A percentile compares a stretch with the other conserved stretches of the same genome.
Conservation (phyloP, 371 early-diverging fungal species). For the Coemansia linderi region DNA sequence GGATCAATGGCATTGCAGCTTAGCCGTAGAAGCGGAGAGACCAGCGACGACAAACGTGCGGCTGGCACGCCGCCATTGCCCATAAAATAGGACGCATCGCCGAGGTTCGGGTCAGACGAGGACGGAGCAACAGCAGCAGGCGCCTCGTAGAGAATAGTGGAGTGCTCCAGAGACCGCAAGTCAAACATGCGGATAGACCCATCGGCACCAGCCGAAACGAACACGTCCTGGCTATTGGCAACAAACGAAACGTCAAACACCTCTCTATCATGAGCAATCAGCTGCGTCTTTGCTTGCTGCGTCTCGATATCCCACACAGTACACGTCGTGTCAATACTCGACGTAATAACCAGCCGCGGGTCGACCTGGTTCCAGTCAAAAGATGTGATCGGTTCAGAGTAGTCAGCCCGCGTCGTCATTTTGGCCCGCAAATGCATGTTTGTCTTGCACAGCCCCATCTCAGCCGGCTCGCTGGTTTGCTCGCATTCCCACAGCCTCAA, state of each 20-base stretch:
- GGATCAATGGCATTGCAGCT: constrained; percentile 86
- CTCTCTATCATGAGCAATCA: constrained; percentile 96
- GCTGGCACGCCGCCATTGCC: constrained; percentile 10
- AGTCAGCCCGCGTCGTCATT: constrained; percentile 61
- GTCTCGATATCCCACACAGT: constrained; percentile 96
- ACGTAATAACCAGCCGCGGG: constrained; percentile 81
- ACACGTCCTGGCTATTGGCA: constrained; percentile 79
- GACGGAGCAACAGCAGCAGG: constrained; percentile 58
- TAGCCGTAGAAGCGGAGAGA: constrained; percentile 77
- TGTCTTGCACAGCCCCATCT: constrained; percentile 31
- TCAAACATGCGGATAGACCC: constrained; percentile 97
- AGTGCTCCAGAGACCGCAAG: constrained; percentile 87
- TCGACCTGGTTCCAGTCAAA: constrained; percentile 96
- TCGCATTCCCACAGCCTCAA: constrained; percentile 86
- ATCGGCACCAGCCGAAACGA: constrained; percentile 95
- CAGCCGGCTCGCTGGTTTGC: constrained; percentile 54
- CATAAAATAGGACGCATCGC: constrained; percentile 19
- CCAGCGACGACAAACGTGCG: constrained; percentile 40
- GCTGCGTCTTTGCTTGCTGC: constrained; percentile 91
- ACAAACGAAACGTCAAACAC: constrained; percentile 95
- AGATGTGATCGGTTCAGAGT: constrained; percentile 88
- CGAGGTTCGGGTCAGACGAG: constrained; percentile 21
- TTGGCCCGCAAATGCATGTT: constrained; percentile 30
- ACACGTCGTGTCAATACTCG: constrained; percentile 96
- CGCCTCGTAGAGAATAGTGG: constrained; percentile 96